Base-by-base conservation (phyloP, 495 filamentous ascomycete genomes). In the Acidiella bohemica region DNA sequence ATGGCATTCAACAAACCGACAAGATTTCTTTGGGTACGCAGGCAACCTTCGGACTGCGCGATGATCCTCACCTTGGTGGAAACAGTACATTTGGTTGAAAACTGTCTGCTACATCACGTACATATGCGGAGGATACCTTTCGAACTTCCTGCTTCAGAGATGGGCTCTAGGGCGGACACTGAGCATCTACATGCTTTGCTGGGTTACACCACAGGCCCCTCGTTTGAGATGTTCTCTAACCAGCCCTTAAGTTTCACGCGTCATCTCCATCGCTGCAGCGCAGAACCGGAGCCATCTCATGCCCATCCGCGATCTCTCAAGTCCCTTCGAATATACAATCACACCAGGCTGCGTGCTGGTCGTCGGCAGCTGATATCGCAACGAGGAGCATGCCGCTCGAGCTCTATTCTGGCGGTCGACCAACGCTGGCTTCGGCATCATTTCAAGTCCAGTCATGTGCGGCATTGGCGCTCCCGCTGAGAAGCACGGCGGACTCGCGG, bases 371-470 rank as follows among this genome's bases (percentile, higher is more conserved):
- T 61, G 60, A 59, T 63, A 63, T 39, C 54, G 50, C 7, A 58
- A 52, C 1, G 50, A 57, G 16, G 60, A 63, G 46, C 59, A 62
- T 18, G 39, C 60, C 0, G 51, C 53, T 2, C 49, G 60, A 11
- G 41, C 60, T 4, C 42, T 67, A 6, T 43, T 65, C 39, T 67
- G 61, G 56, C 60, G 65, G 43, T 45, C 59, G 25, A 46, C 64
- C 8, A 67, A 65, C 9, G 66, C 64, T 29, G 46, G 58, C 19
- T 55, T 66, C 35, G 63, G 64, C 24, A 51, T 64, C 27, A 44
- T 64, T 17, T 59, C 54, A 18, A 54, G 59, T 29, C 40, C 55
- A 14, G 47, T 55, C 13, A 47, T 66, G n/a, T 61, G 61, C 44
- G 59, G 59, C 9, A 63, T 63, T 27, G 60, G 60, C n/a, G 7